Conservation (phyloP, 768 basidiomycete species). For the Lepiota venenata region DNA sequence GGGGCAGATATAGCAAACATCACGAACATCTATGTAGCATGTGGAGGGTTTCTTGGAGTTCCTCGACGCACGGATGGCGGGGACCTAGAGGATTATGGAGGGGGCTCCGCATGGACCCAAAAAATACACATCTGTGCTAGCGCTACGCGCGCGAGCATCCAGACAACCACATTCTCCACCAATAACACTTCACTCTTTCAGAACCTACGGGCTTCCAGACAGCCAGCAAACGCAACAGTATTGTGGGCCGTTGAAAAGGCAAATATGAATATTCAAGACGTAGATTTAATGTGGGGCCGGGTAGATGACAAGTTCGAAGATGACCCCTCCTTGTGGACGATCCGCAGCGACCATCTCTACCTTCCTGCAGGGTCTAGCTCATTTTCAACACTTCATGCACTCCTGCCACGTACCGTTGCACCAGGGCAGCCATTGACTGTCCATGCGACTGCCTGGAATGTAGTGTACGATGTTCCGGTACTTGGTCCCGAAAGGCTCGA, state of each 20-base stretch:
- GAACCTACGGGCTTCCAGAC: neutral
- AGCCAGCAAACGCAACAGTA: too few relatives aligned
- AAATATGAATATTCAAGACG: neutral
- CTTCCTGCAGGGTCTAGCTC: neutral
- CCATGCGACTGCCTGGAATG: neutral
- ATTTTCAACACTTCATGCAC: too few relatives aligned
- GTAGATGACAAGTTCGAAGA: neutral
- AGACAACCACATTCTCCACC: neutral
- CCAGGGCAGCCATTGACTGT: neutral
- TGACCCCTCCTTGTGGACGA: neutral
- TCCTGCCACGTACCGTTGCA: neutral
- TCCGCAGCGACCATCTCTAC: neutral
- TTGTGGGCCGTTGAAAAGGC: neutral
- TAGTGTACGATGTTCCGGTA: neutral
- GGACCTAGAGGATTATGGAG: slow-evolving; percentile 6
- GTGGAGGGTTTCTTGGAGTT: slow-evolving; percentile 15
- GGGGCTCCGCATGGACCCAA: slow-evolving; percentile 16
- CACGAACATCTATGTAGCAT: slow-evolving; percentile 17
- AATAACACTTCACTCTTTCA: neutral
- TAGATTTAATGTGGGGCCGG: neutral
- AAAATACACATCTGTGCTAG: slow-evolving; percentile 17
- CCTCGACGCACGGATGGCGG: slow-evolving; percentile 20
- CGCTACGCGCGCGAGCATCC: slow-evolving; percentile 7
- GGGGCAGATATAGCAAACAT: slow-evolving; percentile 17
- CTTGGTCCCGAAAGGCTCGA: too few relatives aligned